These are phyloP conservation scores for Vigna angularis DNA, from an alignment of 306 rosid genomes.

Conservation along the genomic window DNA sequence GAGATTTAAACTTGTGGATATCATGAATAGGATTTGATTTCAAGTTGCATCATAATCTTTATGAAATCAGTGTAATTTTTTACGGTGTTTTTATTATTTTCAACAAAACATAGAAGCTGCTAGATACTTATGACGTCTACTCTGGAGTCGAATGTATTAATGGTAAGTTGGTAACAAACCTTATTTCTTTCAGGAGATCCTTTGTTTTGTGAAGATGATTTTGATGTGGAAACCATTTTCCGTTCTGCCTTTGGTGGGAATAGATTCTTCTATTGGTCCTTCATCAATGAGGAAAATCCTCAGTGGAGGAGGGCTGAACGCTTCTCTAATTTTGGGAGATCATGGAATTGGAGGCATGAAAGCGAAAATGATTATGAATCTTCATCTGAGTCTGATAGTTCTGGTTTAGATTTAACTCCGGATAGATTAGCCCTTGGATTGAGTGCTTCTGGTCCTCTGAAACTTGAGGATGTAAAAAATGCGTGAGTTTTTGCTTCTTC, in stretches of 20 bases:
- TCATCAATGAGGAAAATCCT: conserved; percentile 69
- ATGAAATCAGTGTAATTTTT: neutral
- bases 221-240: conserved; percentile 69
- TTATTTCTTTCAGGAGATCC: conserved; percentile 55
- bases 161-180: neutral
- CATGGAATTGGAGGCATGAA: conserved; percentile 60
- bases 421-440: conserved; percentile 79
- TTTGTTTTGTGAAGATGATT: conserved; percentile 64
- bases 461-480: conserved; percentile 71
- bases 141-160: neutral
- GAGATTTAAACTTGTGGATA: conserved; percentile 20
- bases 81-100: neutral
- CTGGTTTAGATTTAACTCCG: conserved; percentile 48
- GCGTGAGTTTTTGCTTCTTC: conserved; percentile 65
- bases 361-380: conserved; percentile 57
- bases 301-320: conserved; percentile 70
- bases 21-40: conserved; percentile 26
- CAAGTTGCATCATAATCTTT: conserved; percentile 36
- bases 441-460: conserved; percentile 71
- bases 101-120: conserved; percentile 12
- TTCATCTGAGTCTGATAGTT: conserved; percentile 56
- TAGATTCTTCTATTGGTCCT: conserved; percentile 66
- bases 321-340: conserved; percentile 49
- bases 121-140: conserved; percentile 4
- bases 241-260: conserved; percentile 71